Evolutionary conservation across 2,329 filamentous ascomycete genomes (phyloP).

Genomic region (Ceratocystis albifundus): DNA sequence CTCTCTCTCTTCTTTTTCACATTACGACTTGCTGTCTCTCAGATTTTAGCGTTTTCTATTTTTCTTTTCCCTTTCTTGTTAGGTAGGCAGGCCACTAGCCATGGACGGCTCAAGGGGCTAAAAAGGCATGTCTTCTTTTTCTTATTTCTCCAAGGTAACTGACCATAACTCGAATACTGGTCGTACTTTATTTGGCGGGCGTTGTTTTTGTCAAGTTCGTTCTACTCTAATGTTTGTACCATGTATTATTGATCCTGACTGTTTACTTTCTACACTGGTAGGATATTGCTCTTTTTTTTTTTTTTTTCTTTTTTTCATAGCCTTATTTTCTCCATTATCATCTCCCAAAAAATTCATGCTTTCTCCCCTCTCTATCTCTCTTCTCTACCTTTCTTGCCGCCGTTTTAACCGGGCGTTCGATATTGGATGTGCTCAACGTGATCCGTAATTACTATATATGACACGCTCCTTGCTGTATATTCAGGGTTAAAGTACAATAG

Average conservation of each 20-base stretch:
- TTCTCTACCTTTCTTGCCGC: neutral
- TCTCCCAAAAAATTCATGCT: neutral
- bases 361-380: neutral
- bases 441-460: neutral
- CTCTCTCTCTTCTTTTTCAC: neutral
- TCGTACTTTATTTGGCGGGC: constrained; percentile 2
- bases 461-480: neutral
- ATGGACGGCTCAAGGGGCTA: neutral
- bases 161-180: neutral
- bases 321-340: constrained; percentile 4
- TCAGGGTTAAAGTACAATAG: neutral
- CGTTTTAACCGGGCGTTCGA: neutral
- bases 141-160: neutral
- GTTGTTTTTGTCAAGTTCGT: neutral
- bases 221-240: constrained; percentile 2
- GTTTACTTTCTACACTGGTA: neutral
- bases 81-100: too few species aligned
- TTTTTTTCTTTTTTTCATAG: neutral
- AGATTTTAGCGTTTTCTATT: neutral
- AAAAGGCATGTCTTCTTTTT: constrained; percentile 8
- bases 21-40: too few species aligned
- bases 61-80: neutral
- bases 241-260: constrained; percentile 1
- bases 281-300: neutral
- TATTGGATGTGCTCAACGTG: neutral